Evolutionary conservation across 306 rosid species (phyloP).

Genomic region (Amphicarpaea edgeworthii): DNA sequence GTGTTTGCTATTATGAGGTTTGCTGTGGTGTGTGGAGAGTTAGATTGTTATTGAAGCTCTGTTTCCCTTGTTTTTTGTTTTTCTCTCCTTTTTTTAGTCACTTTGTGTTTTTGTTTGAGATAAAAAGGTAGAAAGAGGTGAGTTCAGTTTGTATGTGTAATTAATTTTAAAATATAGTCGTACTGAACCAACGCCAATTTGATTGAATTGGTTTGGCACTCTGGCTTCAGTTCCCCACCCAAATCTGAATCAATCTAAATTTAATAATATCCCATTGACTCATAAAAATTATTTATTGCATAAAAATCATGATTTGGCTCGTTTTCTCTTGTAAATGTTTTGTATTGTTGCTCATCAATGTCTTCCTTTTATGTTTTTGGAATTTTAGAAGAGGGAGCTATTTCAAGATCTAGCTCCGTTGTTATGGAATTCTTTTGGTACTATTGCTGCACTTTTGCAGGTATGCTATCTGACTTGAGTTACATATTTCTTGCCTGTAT

Average conservation of each 20-base stretch:
- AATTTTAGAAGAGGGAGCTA: constrained; percentile 85
- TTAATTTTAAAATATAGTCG: no score
- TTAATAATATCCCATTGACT: no score
- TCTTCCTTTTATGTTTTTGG: constrained; percentile 9
- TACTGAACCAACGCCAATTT: no score
- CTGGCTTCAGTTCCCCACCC: no score
- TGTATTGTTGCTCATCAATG: constrained; percentile 47
- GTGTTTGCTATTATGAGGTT: no score
- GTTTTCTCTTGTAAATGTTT: constrained; percentile 49
- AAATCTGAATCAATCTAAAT: no score
- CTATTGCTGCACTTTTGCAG: constrained; percentile 91
- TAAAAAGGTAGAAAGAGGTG: no score
- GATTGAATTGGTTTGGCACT: no score
- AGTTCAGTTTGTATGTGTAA: no score
- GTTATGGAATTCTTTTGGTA: constrained; percentile 97
- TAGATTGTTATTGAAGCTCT: no score
- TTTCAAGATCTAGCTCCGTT: constrained; percentile 97
- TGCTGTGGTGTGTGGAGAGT: no score
- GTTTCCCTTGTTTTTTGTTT: not conserved
- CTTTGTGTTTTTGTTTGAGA: not conserved
- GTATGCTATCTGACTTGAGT: constrained; percentile 46
- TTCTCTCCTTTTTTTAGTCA: not conserved
- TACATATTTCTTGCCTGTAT: constrained; percentile 28
- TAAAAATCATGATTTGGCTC: constrained; percentile 55
- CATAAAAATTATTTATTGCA: no score